phyloP scores from a whole-genome alignment of 805 yeast species.

The Candida glaebosa region DNA sequence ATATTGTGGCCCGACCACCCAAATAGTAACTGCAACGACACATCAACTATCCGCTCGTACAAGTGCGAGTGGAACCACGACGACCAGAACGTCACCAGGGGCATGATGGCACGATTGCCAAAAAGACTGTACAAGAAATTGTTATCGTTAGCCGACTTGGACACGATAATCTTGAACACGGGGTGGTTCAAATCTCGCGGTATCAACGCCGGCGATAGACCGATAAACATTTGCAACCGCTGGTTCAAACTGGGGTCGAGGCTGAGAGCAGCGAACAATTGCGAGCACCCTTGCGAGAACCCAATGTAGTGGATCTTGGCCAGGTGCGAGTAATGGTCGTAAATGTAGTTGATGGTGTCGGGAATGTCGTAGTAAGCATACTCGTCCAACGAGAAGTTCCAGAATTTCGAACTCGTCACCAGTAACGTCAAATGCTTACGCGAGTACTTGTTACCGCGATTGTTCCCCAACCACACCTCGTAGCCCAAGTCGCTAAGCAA shows the following conservation, averaged over 20 bases:
- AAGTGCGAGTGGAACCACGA: constrained; percentile 16
- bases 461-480: constrained; percentile 25
- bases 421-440: constrained; percentile 26
- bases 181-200: constrained; percentile 24
- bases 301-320: constrained; percentile 25
- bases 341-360: constrained; percentile 21
- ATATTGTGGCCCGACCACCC: constrained; percentile 27
- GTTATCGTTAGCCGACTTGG: constrained; percentile 23
- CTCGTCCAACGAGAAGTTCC: constrained; percentile 32
- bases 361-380: constrained; percentile 31
- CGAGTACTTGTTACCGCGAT: constrained; percentile 28
- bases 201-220: constrained; percentile 27
- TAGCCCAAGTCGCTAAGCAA: constrained; percentile 20
- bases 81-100: constrained; percentile 29
- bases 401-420: constrained; percentile 20
- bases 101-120: constrained; percentile 26
- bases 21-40: constrained; percentile 20
- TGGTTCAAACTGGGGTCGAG: constrained; percentile 20
- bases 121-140: constrained; percentile 21
- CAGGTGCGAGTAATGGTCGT: constrained; percentile 12
- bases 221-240: constrained; percentile 22
- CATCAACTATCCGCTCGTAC: constrained; percentile 24
- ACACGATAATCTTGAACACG: constrained; percentile 20
- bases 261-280: constrained; percentile 28
- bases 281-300: constrained; percentile 31